Conservation (phyloP, 176 grass and related monocot species). For the Bothriochloa decipiens region DNA sequence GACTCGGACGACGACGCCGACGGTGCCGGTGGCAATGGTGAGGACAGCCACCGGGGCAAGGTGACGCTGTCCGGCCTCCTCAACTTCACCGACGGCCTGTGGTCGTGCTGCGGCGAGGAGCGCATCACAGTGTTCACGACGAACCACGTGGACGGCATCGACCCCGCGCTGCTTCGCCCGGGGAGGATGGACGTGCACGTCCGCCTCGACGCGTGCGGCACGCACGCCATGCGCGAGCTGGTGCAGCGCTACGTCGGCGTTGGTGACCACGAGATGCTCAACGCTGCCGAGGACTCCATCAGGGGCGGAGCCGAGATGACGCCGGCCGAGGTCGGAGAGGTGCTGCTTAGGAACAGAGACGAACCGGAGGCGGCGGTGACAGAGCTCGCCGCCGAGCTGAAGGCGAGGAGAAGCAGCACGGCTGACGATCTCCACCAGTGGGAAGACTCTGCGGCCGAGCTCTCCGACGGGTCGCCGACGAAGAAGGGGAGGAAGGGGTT, state of each 20-base stretch:
- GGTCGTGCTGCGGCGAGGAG: slow-evolving; percentile 99
- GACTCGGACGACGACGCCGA: slow-evolving; percentile 52
- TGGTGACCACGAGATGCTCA: slow-evolving; percentile 59
- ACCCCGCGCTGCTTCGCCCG: slow-evolving; percentile 81
- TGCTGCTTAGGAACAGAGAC: slow-evolving; percentile 84
- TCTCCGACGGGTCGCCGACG: slow-evolving; percentile 76
- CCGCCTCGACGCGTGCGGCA: slow-evolving; percentile 69
- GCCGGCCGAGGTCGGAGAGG: slow-evolving; percentile 86
- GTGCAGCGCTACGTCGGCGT: slow-evolving; percentile 63
- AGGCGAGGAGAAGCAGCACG: slow-evolving; percentile 40
- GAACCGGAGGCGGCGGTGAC: slow-evolving; percentile 70
- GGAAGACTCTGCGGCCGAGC: slow-evolving; percentile 65
- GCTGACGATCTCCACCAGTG: slow-evolving; percentile 47
- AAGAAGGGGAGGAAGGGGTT: slow-evolving; percentile 69
- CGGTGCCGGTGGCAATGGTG: not conserved
- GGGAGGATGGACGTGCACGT: slow-evolving; percentile 98
- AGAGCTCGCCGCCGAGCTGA: slow-evolving; percentile 71
- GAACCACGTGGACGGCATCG: slow-evolving; percentile 89
- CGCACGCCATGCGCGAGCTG: slow-evolving; percentile 76
- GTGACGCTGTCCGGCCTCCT: slow-evolving; percentile 91
- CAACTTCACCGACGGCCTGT: slow-evolving; percentile 96
- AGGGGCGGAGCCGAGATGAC: slow-evolving; percentile 78
- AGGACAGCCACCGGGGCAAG: slow-evolving; percentile 39
- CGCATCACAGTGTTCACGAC: slow-evolving; percentile 93
- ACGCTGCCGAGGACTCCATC: slow-evolving; percentile 57